Base-by-base conservation (phyloP, 2,329 filamentous ascomycete species). In the Aaosphaeria pasadenensis region DNA sequence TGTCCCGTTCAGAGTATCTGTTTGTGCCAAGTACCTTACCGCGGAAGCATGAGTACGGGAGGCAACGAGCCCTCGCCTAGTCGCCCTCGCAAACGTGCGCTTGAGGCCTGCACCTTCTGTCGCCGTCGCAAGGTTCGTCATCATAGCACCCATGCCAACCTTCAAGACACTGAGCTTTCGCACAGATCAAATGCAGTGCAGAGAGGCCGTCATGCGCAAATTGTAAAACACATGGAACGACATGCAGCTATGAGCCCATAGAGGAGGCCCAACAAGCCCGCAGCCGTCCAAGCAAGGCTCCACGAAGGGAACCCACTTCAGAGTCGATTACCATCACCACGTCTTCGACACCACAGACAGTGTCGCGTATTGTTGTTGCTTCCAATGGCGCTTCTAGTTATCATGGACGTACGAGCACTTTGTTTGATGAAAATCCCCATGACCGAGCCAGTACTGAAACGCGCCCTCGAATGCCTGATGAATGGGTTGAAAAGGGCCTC, bases 371-470 rank as follows among this genome's bases (percentile, higher is more conserved):
- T 36, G 33, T 36, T 11, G 33, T 36, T 11, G 9, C 33, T 36
- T 9, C 33, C 33, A 36, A 36, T 36, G 33, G 33, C 4, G 17
- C 36, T 47, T 72, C 75, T 5, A 76, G 73, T 39, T 78, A 78
- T 29, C 76, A 79, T 58, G 76, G 76, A 0, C 74, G 74, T 2
- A 78, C 76, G 4, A 78, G 76, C 46, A 71, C 75, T 1, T 48
- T 78, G 1, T 79, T 77, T 49, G 75, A 78, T 40, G 74, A 76
- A 54, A 62, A 44, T 43, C 17, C 17, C 17, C 17, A 24, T 24
- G 54, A 60, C 24, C 52, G 57, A 17, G 41, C 43, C 7, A 44
- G 51, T 28, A 47, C 49, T 6, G 57, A 61, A 44, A 49, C 47
- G 6, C 58, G 50, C 17, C 45, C 58, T 11, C 53, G 51, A 7